These are phyloP conservation scores for California macrophylla DNA, from an alignment of 441 rosid species.

Conservation along the genomic window DNA sequence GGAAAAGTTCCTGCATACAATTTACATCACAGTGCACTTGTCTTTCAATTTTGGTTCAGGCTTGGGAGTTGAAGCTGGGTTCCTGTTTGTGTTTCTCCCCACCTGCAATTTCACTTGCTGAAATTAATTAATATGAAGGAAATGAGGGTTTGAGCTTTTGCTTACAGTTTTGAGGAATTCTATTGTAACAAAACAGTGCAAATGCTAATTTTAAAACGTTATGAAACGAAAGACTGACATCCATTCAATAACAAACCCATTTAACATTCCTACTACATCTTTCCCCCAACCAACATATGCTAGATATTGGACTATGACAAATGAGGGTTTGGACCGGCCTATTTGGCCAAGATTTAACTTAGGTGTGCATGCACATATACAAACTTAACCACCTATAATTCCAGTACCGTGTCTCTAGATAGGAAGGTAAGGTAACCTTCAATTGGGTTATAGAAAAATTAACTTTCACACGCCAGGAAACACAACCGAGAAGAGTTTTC, in stretches of 20 bases:
- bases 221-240: background rate
- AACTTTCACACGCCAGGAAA: background rate
- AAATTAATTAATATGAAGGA: background rate
- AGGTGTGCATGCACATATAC: background rate
- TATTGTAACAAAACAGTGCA: background rate
- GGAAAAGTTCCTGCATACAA: slow-evolving; percentile 13
- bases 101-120: slow-evolving; percentile 34
- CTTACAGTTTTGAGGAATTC: background rate
- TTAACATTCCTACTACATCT: background rate
- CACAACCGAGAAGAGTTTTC: background rate
- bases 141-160: background rate
- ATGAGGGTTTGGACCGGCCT: background rate
- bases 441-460: background rate
- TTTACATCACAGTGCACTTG: slow-evolving; percentile 80
- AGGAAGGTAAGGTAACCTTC: background rate
- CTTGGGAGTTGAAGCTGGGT: slow-evolving; percentile 37
- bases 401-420: background rate
- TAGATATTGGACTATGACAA: background rate
- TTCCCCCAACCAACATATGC: background rate
- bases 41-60: slow-evolving; percentile 65
- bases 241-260: background rate
- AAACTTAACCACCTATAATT: background rate
- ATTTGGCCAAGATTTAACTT: background rate
- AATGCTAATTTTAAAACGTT: background rate
- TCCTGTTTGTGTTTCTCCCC: slow-evolving; percentile 43